Conservation (phyloP, 352 stramenopile species). For the Phytophthora sp. region DNA sequence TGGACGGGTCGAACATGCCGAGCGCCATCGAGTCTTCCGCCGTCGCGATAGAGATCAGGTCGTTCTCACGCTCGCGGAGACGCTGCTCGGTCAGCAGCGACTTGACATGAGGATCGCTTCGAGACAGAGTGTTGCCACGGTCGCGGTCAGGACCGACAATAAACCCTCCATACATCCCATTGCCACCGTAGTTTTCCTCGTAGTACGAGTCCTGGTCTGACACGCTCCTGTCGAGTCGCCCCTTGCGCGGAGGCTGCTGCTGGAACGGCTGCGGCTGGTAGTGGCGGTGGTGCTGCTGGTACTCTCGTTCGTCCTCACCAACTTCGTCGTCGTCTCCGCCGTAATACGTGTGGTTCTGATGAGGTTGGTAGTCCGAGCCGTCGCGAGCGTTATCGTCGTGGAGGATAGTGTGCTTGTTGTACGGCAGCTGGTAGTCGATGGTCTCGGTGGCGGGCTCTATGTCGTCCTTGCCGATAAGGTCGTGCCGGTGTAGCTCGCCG, state of each 20-base stretch:
- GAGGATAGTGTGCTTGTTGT: constrained; percentile 46
- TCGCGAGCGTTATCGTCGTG: constrained; percentile 40
- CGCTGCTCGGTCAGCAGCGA: constrained; percentile 68
- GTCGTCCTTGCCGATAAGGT: constrained; percentile 37
- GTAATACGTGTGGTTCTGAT: constrained; percentile 49
- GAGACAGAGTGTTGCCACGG: constrained; percentile 23
- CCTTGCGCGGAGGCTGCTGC: constrained; percentile 20
- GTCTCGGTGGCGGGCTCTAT: constrained; percentile 44
- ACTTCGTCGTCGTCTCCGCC: constrained; percentile 38
- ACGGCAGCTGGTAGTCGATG: constrained; percentile 49
- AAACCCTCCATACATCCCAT: constrained; percentile 35
- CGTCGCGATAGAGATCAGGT: constrained; percentile 60
- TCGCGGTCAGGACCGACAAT: constrained; percentile 15
- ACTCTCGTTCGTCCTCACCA: constrained; percentile 43
- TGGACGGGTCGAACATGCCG: constrained; percentile 41
- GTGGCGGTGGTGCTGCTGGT: constrained; percentile 44
- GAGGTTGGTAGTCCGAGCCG: constrained; percentile 40
- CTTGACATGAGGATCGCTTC: constrained; percentile 54
- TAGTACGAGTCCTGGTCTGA: constrained; percentile 42
- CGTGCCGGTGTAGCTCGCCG: constrained; percentile 31
- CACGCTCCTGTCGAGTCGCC: constrained; percentile 31
- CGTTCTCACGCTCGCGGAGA: constrained; percentile 66
- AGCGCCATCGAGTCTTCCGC: constrained; percentile 55
- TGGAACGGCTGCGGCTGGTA: constrained; percentile 40
- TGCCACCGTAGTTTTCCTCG: constrained; percentile 27